phyloP scores from a whole-genome alignment of 805 yeast genomes.

The Ogataea trehalophila region DNA sequence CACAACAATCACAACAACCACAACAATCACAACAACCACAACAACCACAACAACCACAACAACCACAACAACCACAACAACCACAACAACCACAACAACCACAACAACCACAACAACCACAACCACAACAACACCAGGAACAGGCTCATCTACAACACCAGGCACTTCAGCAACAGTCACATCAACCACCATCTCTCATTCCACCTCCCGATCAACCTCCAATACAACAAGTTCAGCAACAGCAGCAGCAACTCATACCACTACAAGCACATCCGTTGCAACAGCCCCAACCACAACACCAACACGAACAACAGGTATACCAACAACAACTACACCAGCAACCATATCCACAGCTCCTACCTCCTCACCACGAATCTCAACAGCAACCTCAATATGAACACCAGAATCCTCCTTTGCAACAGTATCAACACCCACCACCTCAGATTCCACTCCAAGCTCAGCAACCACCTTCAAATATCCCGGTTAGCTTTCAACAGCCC shows the following conservation, averaged over 20 bases:
- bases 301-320: slow-evolving; percentile 13
- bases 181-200: slow-evolving; percentile 9
- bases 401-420: no score
- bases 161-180: slow-evolving; percentile 6
- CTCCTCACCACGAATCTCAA: not conserved
- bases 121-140: slow-evolving; percentile 4
- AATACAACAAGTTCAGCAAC: slow-evolving; percentile 8
- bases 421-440: no score
- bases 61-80: not conserved
- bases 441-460: no score
- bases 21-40: slow-evolving; percentile 2
- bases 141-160: slow-evolving; percentile 6
- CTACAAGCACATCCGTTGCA: slow-evolving; percentile 12
- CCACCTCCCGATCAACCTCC: slow-evolving; percentile 16
- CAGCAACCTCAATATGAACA: not conserved
- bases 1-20: not conserved
- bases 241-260: no score
- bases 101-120: slow-evolving; percentile 12
- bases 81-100: slow-evolving; percentile 18
- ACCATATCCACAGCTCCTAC: slow-evolving; percentile 4
- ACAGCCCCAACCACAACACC: slow-evolving; percentile 8
- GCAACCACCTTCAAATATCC: no score
- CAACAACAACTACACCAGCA: slow-evolving; percentile 8
- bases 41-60: slow-evolving; percentile 14
- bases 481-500: not conserved